Percentiles rank a stretch among this genome's conserved stretches.
Conservation (phyloP, 805 yeast genomes). For the Schwanniomyces sp. region DNA sequence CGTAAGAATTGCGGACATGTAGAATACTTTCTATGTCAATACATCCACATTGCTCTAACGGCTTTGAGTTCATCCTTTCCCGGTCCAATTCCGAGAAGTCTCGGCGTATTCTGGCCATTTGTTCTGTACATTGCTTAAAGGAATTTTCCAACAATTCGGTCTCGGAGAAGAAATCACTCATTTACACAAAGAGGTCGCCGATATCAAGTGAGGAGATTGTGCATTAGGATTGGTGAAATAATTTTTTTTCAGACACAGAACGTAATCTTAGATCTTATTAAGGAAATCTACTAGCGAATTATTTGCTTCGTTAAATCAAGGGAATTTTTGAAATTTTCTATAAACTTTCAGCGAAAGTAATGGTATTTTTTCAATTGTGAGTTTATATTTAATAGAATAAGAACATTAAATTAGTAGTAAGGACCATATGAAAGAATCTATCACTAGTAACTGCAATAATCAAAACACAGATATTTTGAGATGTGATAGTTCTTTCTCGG, state of each 20-base stretch:
- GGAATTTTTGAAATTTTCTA: background rate
- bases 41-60: background rate
- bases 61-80: background rate
- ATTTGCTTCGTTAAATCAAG: background rate
- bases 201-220: constrained; percentile 3
- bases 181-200: background rate
- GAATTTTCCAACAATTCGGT: constrained; percentile 2
- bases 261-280: background rate
- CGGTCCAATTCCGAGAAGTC: background rate
- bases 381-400: background rate
- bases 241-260: constrained; percentile 1
- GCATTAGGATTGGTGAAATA: constrained; percentile 1
- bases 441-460: background rate
- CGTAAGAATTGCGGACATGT: no score
- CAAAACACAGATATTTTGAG: background rate
- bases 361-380: background rate
- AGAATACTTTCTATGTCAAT: background rate
- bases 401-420: background rate
- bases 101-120: background rate
- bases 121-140: background rate
- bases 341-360: background rate
- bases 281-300: constrained; percentile 1
- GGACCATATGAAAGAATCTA: background rate
- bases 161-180: constrained; percentile 1
- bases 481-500: background rate